Evolutionary conservation across 1,284 basidiomycete genomes (phyloP).

Genomic region (Ustilago cynodontis): DNA sequence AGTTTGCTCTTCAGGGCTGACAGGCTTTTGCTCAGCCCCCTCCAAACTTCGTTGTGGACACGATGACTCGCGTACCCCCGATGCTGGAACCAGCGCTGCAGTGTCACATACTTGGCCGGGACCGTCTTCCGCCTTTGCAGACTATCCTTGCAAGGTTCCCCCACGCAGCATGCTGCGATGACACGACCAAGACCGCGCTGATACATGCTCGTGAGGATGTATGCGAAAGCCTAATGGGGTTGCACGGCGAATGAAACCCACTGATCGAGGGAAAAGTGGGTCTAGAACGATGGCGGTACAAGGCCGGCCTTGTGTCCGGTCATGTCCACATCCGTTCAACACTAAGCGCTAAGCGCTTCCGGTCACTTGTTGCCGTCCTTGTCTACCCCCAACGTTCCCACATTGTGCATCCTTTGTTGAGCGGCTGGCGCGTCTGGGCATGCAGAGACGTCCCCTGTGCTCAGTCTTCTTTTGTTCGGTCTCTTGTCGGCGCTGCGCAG

Average conservation of each 20-base stretch:
- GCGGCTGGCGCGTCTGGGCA: conserved; percentile 32
- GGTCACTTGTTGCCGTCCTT: neutral
- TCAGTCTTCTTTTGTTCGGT: neutral
- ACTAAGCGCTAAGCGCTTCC: neutral
- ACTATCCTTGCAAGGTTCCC: conserved; percentile 7
- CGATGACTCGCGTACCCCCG: conserved; percentile 21
- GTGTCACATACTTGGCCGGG: too few species aligned
- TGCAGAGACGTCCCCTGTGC: neutral
- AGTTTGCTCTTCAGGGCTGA: conserved; percentile 2
- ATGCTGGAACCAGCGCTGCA: neutral
- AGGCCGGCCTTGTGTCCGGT: conserved; percentile 17
- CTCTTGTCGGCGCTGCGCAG: neutral
- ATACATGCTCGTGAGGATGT: neutral
- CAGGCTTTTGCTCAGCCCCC: conserved; percentile 22
- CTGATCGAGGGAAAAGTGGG: conserved; percentile 6
- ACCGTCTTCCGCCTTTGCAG: too few species aligned
- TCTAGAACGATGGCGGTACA: conserved; percentile 2
- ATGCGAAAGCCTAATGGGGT: conserved; percentile 7
- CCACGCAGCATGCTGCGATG: neutral
- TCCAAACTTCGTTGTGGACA: conserved; percentile 23
- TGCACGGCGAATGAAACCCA: conserved; percentile 19
- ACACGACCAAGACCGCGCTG: neutral
- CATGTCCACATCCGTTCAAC: conserved; percentile 19
- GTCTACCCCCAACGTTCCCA: conserved; percentile 4
- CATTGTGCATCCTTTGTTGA: conserved; percentile 6